Conservation (phyloP, 345 rosid species). For the Geranium rotundifolium region DNA sequence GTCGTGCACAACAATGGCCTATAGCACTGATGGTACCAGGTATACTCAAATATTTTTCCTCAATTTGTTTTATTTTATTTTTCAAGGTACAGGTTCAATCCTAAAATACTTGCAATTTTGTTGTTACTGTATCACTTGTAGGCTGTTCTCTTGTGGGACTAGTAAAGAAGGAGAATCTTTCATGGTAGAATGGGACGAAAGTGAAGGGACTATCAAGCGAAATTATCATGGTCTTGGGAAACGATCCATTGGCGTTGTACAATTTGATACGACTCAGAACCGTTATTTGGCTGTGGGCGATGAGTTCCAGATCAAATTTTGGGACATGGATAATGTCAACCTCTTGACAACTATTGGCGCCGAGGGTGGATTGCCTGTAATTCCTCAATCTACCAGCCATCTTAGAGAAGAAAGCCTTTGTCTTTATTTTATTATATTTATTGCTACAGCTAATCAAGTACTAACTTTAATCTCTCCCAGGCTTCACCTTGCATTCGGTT, state of each 20-base stretch:
- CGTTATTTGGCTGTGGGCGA: slow-evolving; percentile 63
- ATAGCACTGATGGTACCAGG: slow-evolving; percentile 83
- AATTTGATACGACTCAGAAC: slow-evolving; percentile 59
- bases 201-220: slow-evolving; percentile 62
- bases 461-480: slow-evolving; percentile 21
- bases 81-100: not conserved
- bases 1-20: slow-evolving; percentile 62
- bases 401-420: not conserved
- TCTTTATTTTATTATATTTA: slow-evolving; percentile 3
- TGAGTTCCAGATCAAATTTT: slow-evolving; percentile 56
- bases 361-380: slow-evolving; percentile 58
- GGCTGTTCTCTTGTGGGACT: slow-evolving; percentile 68
- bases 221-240: slow-evolving; percentile 52
- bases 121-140: slow-evolving; percentile 5
- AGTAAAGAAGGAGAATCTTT: slow-evolving; percentile 55
- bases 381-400: slow-evolving; percentile 4
- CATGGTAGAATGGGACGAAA: slow-evolving; percentile 67
- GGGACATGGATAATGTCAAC: slow-evolving; percentile 66
- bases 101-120: not conserved
- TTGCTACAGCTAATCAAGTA: slow-evolving; percentile 6
- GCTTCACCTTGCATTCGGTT: slow-evolving; percentile 58
- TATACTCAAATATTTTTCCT: slow-evolving; percentile 5
- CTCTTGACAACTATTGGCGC: slow-evolving; percentile 42
- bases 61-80: not conserved
- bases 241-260: slow-evolving; percentile 53